phyloP scores from a whole-genome alignment of 2,329 filamentous ascomycete species.

The Colletotrichum spaethianum region DNA sequence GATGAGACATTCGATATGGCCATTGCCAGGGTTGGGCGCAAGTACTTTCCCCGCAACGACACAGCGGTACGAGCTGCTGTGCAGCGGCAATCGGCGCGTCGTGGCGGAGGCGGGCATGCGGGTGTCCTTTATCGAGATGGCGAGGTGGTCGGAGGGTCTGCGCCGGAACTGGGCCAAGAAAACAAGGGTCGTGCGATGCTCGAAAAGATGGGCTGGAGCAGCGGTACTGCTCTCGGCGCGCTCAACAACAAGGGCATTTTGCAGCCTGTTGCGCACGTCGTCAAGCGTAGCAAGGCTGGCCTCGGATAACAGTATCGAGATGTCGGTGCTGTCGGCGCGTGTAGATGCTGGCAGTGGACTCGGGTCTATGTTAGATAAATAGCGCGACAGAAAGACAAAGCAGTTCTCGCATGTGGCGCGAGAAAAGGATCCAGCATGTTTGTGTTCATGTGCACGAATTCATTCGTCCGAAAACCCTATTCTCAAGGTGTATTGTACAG shows the following conservation, averaged over 20 bases:
- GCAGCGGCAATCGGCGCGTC: slow-evolving; percentile 32
- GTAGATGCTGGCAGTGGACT: no score
- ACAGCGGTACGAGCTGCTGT: slow-evolving; percentile 30
- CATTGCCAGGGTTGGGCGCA: slow-evolving; percentile 62
- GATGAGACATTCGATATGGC: slow-evolving; percentile 67
- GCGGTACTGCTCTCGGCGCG: slow-evolving; percentile 86
- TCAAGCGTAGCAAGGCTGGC: slow-evolving; percentile 89
- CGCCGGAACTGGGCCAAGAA: slow-evolving; percentile 84
- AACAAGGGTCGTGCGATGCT: slow-evolving; percentile 91
- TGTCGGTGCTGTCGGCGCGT: background rate
- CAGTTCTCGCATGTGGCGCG: background rate
- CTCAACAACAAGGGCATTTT: slow-evolving; percentile 89
- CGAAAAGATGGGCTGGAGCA: slow-evolving; percentile 98
- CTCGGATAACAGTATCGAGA: slow-evolving; percentile 67
- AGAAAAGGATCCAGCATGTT: background rate
- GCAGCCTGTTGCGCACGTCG: slow-evolving; percentile 86
- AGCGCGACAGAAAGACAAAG: no score
- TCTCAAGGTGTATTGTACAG: slow-evolving; percentile 80
- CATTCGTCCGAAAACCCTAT: slow-evolving; percentile 73
- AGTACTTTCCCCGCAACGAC: slow-evolving; percentile 70
- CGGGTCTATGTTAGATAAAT: background rate
- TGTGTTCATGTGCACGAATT: slow-evolving; percentile 71
- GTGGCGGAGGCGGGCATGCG: slow-evolving; percentile 46
- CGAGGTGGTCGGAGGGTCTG: slow-evolving; percentile 87
- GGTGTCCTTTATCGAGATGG: slow-evolving; percentile 81